These are phyloP conservation scores for Wickerhamiella pararugosa DNA, from an alignment of 1,139 yeast genomes.

Conservation along the genomic window DNA sequence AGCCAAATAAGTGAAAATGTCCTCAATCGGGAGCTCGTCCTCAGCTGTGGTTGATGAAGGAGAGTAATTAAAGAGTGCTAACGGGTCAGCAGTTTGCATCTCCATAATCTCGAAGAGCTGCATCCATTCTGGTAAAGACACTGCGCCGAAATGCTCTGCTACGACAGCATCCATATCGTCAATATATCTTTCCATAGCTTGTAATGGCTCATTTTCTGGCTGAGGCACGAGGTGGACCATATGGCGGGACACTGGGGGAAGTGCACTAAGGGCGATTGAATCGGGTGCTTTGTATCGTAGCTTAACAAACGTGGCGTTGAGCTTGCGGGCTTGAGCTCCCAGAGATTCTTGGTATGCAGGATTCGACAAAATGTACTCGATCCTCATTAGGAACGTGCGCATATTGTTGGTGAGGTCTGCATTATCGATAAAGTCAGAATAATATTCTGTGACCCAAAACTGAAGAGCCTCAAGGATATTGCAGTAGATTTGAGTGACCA, in stretches of 20 bases:
- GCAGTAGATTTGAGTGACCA: conserved; percentile 57
- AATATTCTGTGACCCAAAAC: conserved; percentile 58
- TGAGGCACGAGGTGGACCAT: conserved; percentile 22
- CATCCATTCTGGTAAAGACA: conserved; percentile 67
- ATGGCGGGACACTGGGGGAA: conserved; percentile 15
- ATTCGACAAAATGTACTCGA: conserved; percentile 22
- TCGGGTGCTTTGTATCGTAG: conserved; percentile 64
- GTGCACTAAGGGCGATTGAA: conserved; percentile 19
- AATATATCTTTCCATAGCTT: conserved; percentile 38
- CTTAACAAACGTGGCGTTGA: conserved; percentile 61
- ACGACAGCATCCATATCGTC: conserved; percentile 51
- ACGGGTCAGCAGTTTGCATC: conserved; percentile 39
- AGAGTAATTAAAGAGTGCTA: conserved; percentile 46
- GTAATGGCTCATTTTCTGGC: conserved; percentile 16
- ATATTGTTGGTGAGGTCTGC: conserved; percentile 44
- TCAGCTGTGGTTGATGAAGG: conserved; percentile 30
- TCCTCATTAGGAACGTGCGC: conserved; percentile 45
- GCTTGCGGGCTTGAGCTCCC: conserved; percentile 46
- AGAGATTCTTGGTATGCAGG: conserved; percentile 24
- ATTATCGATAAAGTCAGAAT: conserved; percentile 61
- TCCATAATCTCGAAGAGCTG: conserved; percentile 61
- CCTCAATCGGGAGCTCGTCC: conserved; percentile 48
- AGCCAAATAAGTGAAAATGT: conserved; percentile 56
- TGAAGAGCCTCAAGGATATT: conserved; percentile 69
- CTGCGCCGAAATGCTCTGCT: conserved; percentile 42